Evolutionary conservation across 805 yeast genomes (phyloP).

Genomic region (Yamadazyma kitorensis): DNA sequence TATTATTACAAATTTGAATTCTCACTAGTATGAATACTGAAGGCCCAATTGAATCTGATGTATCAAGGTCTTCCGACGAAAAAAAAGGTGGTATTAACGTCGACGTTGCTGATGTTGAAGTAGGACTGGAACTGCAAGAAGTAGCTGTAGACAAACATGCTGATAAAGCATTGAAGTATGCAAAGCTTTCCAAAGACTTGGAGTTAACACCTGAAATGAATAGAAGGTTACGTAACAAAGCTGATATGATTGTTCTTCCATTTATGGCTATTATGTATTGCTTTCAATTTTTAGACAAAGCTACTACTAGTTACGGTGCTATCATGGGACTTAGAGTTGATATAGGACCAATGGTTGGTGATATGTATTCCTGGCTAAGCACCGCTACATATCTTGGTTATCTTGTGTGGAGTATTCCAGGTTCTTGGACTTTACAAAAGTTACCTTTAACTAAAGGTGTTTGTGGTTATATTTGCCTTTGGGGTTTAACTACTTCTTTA

Average conservation of each 20-base stretch:
- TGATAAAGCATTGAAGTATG: constrained; percentile 37
- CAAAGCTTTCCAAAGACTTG: constrained; percentile 14
- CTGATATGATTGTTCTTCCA: constrained; percentile 22
- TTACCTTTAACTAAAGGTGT: constrained; percentile 55
- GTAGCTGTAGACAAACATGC: constrained; percentile 28
- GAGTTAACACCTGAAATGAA: constrained; percentile 15
- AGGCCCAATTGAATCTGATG: not conserved
- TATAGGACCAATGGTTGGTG: constrained; percentile 28
- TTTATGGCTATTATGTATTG: constrained; percentile 22
- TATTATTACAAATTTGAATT: no score
- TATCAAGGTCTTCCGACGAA: constrained; percentile 1
- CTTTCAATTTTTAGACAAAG: constrained; percentile 33
- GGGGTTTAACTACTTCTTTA: constrained; percentile 60
- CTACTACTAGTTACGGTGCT: constrained; percentile 34
- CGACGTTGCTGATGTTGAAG: constrained; percentile 3
- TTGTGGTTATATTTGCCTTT: constrained; percentile 46
- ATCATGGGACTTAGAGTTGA: constrained; percentile 36
- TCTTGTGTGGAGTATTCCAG: constrained; percentile 52
- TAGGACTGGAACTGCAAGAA: constrained; percentile 4
- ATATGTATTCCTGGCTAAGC: constrained; percentile 36
- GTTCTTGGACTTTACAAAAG: constrained; percentile 46
- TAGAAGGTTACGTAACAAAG: constrained; percentile 14
- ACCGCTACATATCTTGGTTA: constrained; percentile 53
- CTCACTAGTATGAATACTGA: no score
- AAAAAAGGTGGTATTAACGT: constrained; percentile 6